Conservation (phyloP, 176 grass and related monocot genomes). For the Coix lacrymajobi region DNA sequence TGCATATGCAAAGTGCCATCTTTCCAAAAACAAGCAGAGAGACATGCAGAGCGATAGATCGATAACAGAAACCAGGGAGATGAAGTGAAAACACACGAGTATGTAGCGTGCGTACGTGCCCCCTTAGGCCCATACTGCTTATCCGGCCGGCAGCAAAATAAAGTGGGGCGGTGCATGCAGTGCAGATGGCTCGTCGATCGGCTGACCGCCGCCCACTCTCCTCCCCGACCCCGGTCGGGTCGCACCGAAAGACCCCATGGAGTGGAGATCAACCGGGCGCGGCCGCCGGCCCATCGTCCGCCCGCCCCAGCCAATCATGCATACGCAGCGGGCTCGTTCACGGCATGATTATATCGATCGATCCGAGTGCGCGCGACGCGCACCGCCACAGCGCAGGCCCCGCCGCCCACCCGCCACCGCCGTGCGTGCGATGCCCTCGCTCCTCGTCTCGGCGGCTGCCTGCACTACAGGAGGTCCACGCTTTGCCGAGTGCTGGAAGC, state of each 20-base stretch:
- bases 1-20: too few species aligned
- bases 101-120: neutral
- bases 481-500: too few species aligned
- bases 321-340: neutral
- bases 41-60: neutral
- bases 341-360: too few species aligned
- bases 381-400: too few species aligned
- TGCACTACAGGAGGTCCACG: too few species aligned
- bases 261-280: neutral
- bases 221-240: too few species aligned
- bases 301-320: constrained; percentile 41
- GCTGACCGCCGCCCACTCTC: neutral
- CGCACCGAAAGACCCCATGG: constrained; percentile 14
- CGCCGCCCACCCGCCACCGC: too few species aligned
- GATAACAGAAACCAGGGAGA: neutral
- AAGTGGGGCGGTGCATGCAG: constrained; percentile 49
- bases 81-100: neutral
- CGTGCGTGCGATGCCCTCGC: too few species aligned
- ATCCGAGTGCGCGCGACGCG: too few species aligned
- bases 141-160: neutral
- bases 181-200: neutral
- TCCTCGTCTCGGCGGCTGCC: too few species aligned
- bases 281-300: neutral
- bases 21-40: neutral
- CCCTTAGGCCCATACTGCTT: neutral